phyloP scores from a whole-genome alignment of 768 basidiomycete genomes.

The Boletales sp. region DNA sequence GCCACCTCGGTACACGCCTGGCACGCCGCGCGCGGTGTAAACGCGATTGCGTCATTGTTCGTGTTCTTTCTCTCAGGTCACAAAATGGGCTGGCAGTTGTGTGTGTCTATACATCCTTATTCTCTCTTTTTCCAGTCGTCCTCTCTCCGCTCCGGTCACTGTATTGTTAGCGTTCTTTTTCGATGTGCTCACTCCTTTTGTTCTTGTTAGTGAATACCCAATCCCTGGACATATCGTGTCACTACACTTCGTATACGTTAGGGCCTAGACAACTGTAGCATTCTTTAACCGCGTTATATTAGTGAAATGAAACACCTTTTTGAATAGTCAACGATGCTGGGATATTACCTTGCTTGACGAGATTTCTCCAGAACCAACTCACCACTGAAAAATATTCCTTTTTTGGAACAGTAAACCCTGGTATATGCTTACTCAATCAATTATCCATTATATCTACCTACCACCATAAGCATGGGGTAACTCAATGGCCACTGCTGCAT shows the following conservation, averaged over 20 bases:
- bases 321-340: too few species aligned
- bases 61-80: background rate
- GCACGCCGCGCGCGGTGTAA: constrained; percentile 19
- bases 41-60: background rate
- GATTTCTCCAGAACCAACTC: too few species aligned
- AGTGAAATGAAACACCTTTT: background rate
- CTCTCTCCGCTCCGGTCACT: constrained; percentile 6
- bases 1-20: constrained; percentile 23
- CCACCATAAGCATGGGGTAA: too few species aligned
- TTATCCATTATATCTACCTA: too few species aligned
- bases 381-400: too few species aligned
- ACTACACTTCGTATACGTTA: constrained; percentile 20
- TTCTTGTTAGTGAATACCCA: constrained; percentile 16
- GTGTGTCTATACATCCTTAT: background rate
- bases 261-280: constrained; percentile 27
- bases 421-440: too few species aligned
- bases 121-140: background rate
- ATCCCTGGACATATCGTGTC: constrained; percentile 9
- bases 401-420: too few species aligned
- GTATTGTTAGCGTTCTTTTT: constrained; percentile 26
- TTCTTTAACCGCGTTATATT: background rate
- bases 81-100: background rate
- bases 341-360: too few species aligned
- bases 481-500: too few species aligned
- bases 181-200: constrained; percentile 1